A percentile compares a stretch with the other conserved stretches of the same genome.
These are phyloP conservation scores for Bretschneidera sinensis DNA, from an alignment of 345 rosid species.

Conservation along the genomic window DNA sequence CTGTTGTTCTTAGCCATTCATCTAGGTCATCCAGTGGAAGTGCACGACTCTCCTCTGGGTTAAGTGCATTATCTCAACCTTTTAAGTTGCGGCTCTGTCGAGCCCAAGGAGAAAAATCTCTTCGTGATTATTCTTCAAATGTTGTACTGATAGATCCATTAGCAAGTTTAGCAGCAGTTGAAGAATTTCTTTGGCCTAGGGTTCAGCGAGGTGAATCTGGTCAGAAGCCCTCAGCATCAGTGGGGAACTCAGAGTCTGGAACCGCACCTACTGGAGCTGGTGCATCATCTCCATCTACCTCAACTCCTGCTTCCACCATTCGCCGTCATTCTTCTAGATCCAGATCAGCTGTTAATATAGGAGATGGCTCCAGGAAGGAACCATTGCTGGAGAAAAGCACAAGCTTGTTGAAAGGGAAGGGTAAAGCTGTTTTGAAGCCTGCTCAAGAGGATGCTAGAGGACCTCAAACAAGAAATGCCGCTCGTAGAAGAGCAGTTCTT, in stretches of 20 bases:
- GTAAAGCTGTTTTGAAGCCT: constrained; percentile 90
- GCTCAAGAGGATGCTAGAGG: constrained; percentile 72
- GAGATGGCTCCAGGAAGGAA: constrained; percentile 65
- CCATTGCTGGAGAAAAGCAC: constrained; percentile 58
- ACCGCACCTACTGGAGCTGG: constrained; percentile 60
- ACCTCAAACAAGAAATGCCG: constrained; percentile 91
- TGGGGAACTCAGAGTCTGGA: constrained; percentile 64
- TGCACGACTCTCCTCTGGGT: constrained; percentile 95
- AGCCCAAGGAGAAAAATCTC: constrained; percentile 82
- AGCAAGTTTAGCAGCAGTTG: constrained; percentile 94
- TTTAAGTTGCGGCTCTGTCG: constrained; percentile 92
- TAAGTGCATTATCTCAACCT: constrained; percentile 93
- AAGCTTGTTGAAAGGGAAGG: constrained; percentile 90
- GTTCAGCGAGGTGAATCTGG: constrained; percentile 85
- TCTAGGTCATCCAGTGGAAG: constrained; percentile 82
- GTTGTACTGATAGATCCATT: constrained; percentile 92
- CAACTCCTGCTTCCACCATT: constrained; percentile 61
- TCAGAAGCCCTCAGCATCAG: constrained; percentile 63
- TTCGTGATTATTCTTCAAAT: constrained; percentile 97
- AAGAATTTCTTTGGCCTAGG: constrained; percentile 97
- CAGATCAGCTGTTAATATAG: constrained; percentile 73
- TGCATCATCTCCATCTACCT: constrained; percentile 68
- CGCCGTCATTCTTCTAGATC: constrained; percentile 85
- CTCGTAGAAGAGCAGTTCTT: constrained; percentile 78
- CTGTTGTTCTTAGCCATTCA: constrained; percentile 91